Evolutionary conservation across 257 asterid species (phyloP).

Genomic region (Hygrophila difformis): DNA sequence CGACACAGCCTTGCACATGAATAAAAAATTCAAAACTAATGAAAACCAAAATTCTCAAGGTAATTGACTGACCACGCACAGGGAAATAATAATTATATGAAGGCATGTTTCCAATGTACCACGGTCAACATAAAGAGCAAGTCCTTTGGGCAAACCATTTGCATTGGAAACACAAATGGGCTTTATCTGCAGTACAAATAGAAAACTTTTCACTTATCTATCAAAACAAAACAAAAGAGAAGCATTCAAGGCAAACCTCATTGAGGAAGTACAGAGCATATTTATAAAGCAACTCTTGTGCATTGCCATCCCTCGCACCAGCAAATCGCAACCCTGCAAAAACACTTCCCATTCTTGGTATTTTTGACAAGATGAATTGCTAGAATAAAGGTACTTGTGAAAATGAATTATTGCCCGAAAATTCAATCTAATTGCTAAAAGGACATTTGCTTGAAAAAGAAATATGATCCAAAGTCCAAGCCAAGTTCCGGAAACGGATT

Average conservation of each 20-base stretch:
- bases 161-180: slow-evolving; percentile 51
- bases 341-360: slow-evolving; percentile 4
- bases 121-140: slow-evolving; percentile 72
- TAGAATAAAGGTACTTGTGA: too few species aligned
- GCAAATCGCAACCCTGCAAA: slow-evolving; percentile 87
- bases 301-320: slow-evolving; percentile 87
- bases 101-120: slow-evolving; percentile 94
- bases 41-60: too few species aligned
- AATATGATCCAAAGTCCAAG: too few species aligned
- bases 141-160: slow-evolving; percentile 61
- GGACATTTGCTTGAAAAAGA: too few species aligned
- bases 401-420: too few species aligned
- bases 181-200: slow-evolving; percentile 60
- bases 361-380: slow-evolving; percentile 5
- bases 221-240: slow-evolving; percentile 14
- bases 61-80: slow-evolving; percentile 67
- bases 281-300: slow-evolving; percentile 80
- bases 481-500: too few species aligned
- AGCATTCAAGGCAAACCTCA: slow-evolving; percentile 62
- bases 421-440: too few species aligned
- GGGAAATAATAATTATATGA: slow-evolving; percentile 90
- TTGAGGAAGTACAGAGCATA: slow-evolving; percentile 79
- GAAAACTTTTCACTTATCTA: slow-evolving; percentile 17
- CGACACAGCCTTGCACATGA: too few species aligned
- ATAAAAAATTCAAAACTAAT: too few species aligned